These are phyloP conservation scores for Blastobotrys indianensis DNA, from an alignment of 1,139 yeast species.

Conservation along the genomic window DNA sequence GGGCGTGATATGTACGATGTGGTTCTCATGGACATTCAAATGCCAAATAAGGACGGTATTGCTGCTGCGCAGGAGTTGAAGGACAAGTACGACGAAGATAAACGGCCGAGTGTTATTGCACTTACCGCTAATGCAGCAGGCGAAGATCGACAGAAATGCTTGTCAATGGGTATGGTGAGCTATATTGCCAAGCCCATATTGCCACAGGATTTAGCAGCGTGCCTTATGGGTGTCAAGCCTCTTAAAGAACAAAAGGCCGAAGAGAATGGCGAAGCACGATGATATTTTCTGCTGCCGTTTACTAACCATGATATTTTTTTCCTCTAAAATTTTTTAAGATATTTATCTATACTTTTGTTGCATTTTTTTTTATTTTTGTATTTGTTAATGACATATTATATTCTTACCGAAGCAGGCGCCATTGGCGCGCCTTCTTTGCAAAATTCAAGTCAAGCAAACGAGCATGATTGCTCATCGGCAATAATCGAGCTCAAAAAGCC, in stretches of 20 bases:
- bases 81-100: slow-evolving; percentile 27
- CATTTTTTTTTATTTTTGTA: too few species aligned
- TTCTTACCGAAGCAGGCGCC: too few species aligned
- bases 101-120: slow-evolving; percentile 44
- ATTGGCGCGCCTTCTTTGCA: too few species aligned
- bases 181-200: slow-evolving; percentile 52
- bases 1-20: slow-evolving; percentile 42
- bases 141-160: slow-evolving; percentile 46
- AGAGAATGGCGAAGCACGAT: neutral
- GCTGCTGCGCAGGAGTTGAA: slow-evolving; percentile 40
- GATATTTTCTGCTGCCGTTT: too few species aligned
- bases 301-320: too few species aligned
- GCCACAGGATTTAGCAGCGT: slow-evolving; percentile 41
- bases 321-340: too few species aligned
- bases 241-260: slow-evolving; percentile 12
- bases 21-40: slow-evolving; percentile 51
- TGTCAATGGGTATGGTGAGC: slow-evolving; percentile 51
- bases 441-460: too few species aligned
- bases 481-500: too few species aligned
- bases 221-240: slow-evolving; percentile 28
- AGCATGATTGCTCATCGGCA: too few species aligned
- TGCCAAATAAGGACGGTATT: slow-evolving; percentile 51
- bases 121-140: slow-evolving; percentile 55
- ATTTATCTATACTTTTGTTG: too few species aligned
- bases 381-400: too few species aligned